phyloP scores from a whole-genome alignment of 179 eudicot species.

The Vitellaria paradoxa region DNA sequence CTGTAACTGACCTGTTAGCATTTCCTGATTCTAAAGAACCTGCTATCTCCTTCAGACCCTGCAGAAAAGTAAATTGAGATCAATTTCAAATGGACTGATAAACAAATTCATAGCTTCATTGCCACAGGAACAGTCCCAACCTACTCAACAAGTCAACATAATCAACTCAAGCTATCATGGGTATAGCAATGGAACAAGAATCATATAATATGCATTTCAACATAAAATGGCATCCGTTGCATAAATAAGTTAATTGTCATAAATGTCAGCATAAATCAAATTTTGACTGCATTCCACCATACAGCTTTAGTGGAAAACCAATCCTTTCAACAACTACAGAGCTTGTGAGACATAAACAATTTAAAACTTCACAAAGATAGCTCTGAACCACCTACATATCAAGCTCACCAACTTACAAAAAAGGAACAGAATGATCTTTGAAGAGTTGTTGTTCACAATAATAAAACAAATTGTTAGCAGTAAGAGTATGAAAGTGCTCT shows the following conservation, averaged over 20 bases:
- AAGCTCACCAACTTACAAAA: background rate
- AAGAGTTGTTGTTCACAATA: background rate
- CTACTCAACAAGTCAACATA: background rate
- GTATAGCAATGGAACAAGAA: background rate
- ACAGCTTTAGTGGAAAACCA: background rate
- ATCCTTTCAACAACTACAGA: too few relatives aligned
- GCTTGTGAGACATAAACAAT: too few relatives aligned
- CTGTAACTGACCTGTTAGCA: slow-evolving; percentile 22
- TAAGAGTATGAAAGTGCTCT: background rate
- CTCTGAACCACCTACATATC: background rate
- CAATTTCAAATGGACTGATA: background rate
- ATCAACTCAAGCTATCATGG: background rate
- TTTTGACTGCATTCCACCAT: background rate
- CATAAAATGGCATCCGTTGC: too few relatives aligned
- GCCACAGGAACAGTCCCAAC: background rate
- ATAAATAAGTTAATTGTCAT: background rate
- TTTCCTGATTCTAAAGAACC: slow-evolving; percentile 20
- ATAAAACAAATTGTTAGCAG: background rate
- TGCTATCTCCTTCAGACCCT: slow-evolving; percentile 38
- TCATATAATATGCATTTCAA: background rate
- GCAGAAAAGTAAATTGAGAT: slow-evolving; percentile 7
- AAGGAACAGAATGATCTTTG: background rate
- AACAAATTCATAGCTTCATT: background rate
- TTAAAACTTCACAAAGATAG: background rate
- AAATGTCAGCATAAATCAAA: background rate